Evolutionary conservation across 1,284 basidiomycete genomes (phyloP).

Genomic region (Pseudozyma hubeiensis): DNA sequence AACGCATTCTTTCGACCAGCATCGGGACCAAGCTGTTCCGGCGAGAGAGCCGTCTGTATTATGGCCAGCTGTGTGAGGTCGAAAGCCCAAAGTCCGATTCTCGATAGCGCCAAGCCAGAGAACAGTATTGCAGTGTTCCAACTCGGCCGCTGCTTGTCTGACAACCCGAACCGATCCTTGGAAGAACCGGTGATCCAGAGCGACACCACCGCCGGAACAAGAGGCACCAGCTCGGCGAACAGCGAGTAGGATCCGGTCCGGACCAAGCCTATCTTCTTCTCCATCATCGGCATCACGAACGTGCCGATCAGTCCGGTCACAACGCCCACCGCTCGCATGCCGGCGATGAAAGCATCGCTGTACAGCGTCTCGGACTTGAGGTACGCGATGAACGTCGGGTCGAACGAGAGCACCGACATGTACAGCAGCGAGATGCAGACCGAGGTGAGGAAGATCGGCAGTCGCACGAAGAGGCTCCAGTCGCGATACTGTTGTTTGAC

Average conservation of each 20-base stretch:
- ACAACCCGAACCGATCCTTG: slow-evolving; percentile 29
- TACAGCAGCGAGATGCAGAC: slow-evolving; percentile 73
- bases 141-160: slow-evolving; percentile 31
- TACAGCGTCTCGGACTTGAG: slow-evolving; percentile 62
- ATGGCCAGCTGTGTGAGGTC: slow-evolving; percentile 73
- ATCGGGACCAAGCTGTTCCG: slow-evolving; percentile 35
- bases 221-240: slow-evolving; percentile 46
- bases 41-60: slow-evolving; percentile 48
- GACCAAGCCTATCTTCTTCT: slow-evolving; percentile 71
- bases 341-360: slow-evolving; percentile 73
- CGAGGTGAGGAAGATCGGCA: slow-evolving; percentile 70
- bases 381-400: slow-evolving; percentile 59
- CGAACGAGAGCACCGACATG: slow-evolving; percentile 71
- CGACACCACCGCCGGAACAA: slow-evolving; percentile 42
- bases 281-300: slow-evolving; percentile 71
- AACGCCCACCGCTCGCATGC: slow-evolving; percentile 73
- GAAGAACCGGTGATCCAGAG: slow-evolving; percentile 50
- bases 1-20: slow-evolving; percentile 48
- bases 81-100: slow-evolving; percentile 74
- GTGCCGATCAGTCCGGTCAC: slow-evolving; percentile 72
- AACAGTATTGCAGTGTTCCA: slow-evolving; percentile 56
- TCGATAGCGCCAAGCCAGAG: slow-evolving; percentile 72
- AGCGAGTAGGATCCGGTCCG: slow-evolving; percentile 70
- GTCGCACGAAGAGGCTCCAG: slow-evolving; percentile 72
- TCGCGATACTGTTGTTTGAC: slow-evolving; percentile 60